A percentile compares a stretch with the other conserved stretches of the same genome.
Conservation (phyloP, 768 basidiomycete species). For the Sporobolomyces pararoseus region DNA sequence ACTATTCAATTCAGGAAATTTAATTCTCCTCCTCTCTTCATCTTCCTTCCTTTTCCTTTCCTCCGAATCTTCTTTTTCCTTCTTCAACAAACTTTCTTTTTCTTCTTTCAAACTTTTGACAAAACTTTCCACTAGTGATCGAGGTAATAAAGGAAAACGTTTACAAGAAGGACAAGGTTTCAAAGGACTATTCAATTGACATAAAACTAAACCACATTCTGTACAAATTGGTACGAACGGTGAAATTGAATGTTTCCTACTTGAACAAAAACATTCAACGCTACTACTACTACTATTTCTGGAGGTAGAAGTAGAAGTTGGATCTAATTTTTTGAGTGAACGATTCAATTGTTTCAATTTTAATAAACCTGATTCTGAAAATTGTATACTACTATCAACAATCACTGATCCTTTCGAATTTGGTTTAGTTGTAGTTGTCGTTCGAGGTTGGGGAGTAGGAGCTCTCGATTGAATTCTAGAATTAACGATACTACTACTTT, state of each 20-base stretch:
- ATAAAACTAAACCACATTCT: conserved; percentile 33
- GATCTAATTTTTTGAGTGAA: too few relatives aligned
- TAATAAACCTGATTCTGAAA: too few relatives aligned
- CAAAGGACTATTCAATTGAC: conserved; percentile 31
- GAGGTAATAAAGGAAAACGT: conserved; percentile 17
- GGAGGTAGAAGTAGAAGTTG: too few relatives aligned
- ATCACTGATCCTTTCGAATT: too few relatives aligned
- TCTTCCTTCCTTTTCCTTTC: background rate
- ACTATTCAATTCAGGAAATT: conserved; percentile 23
- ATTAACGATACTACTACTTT: too few relatives aligned
- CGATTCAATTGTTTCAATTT: too few relatives aligned
- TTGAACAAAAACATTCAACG: conserved; percentile 2
- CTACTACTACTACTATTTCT: too few relatives aligned
- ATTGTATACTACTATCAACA: too few relatives aligned
- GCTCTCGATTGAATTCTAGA: too few relatives aligned
- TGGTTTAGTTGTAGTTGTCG: too few relatives aligned
- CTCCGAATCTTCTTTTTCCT: background rate
- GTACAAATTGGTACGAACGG: conserved; percentile 26
- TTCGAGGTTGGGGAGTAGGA: too few relatives aligned
- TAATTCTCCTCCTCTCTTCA: conserved; percentile 20
- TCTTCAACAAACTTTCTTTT: conserved; percentile 1
- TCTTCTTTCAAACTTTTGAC: background rate
- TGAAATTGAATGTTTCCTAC: conserved; percentile 29
- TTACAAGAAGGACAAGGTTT: conserved; percentile 33
- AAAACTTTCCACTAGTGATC: background rate